Conservation (phyloP, 169 alveolate genomes). For the Plasmodium ovale region DNA sequence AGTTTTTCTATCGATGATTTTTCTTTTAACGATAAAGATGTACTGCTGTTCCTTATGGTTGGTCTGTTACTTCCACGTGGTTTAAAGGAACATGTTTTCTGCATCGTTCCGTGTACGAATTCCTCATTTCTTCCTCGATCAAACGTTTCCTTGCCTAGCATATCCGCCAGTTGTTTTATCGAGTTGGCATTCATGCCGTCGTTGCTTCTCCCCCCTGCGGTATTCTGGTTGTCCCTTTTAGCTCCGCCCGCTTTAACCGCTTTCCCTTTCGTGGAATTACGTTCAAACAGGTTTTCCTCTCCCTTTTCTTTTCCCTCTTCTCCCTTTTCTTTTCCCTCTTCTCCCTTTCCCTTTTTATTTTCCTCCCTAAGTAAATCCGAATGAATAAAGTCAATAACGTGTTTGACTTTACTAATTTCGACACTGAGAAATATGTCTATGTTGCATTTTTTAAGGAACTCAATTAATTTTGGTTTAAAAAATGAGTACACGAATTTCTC, state of each 20-base stretch:
- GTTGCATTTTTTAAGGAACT: constrained; percentile 51
- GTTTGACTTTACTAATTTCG: constrained; percentile 52
- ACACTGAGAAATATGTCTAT: constrained; percentile 39
- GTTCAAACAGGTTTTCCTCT: background rate
- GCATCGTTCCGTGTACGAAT: background rate
- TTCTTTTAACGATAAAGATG: background rate
- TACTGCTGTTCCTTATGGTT: background rate
- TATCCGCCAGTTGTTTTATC: background rate
- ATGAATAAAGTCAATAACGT: constrained; percentile 32
- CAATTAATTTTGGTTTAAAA: constrained; percentile 30
- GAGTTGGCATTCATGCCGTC: background rate
- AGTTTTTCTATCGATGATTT: background rate
- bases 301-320: too few relatives aligned
- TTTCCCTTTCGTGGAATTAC: background rate
- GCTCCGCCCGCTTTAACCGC: background rate
- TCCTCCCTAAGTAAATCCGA: constrained; percentile 13
- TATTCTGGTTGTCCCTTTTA: background rate
- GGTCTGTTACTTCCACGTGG: background rate
- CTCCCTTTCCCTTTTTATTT: background rate
- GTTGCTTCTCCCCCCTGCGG: too few relatives aligned
- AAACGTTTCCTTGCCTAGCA: background rate
- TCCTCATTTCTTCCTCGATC: background rate
- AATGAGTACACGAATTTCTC: constrained; percentile 59
- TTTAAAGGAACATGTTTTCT: background rate
- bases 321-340: too few relatives aligned